phyloP scores from a whole-genome alignment of 352 stramenopile species.

The Pythium myriotylum region DNA sequence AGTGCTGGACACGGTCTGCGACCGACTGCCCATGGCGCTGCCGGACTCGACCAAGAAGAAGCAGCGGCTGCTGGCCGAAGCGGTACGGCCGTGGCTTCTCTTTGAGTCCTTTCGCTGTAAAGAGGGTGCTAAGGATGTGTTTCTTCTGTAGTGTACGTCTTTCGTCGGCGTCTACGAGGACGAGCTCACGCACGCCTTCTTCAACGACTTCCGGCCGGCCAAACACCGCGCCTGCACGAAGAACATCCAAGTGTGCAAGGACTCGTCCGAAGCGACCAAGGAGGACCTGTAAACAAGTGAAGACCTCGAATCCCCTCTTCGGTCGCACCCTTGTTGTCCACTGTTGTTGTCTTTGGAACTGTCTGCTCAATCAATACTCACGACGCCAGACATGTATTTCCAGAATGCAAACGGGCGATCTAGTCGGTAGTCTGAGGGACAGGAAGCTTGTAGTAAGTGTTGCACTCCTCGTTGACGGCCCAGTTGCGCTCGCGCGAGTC shows the following conservation, averaged over 20 bases:
- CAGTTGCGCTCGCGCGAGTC: constrained; percentile 81
- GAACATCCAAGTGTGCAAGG: constrained; percentile 33
- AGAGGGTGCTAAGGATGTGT: no score
- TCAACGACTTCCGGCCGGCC: constrained; percentile 74
- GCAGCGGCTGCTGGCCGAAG: constrained; percentile 59
- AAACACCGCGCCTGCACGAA: constrained; percentile 59
- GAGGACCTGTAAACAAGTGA: constrained; percentile 57
- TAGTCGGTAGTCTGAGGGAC: neutral
- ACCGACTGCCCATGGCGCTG: constrained; percentile 47
- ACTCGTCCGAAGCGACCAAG: constrained; percentile 17
- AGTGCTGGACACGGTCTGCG: constrained; percentile 78
- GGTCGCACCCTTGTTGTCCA: no score
- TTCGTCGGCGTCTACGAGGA: constrained; percentile 84
- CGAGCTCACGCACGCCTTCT: constrained; percentile 75
- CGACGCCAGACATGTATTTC: no score
- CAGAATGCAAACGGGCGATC: no score
- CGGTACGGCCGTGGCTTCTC: constrained; percentile 37
- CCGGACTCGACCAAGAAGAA: constrained; percentile 44
- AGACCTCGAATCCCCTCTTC: no score
- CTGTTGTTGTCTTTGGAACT: no score
- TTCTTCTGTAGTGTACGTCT: constrained; percentile 54
- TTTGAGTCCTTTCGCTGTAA: no score
- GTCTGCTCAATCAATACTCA: no score
- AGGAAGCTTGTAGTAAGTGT: constrained; percentile 24
- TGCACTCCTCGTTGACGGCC: constrained; percentile 44